phyloP scores from a whole-genome alignment of 208 protist genomes.

The Trypanosoma platydactyli region DNA sequence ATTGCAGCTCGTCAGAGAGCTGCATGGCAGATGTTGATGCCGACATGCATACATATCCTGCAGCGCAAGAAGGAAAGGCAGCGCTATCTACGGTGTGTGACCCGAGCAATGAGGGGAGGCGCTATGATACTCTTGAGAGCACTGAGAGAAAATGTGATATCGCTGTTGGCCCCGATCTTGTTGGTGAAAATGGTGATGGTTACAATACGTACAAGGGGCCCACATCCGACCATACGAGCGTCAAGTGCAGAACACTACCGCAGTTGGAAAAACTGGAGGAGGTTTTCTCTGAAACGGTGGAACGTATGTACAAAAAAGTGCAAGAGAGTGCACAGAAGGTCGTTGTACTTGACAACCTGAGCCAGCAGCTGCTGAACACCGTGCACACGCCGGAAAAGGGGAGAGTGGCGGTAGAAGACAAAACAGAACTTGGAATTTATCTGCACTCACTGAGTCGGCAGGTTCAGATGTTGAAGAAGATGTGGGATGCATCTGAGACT shows the following conservation, averaged over 20 bases:
- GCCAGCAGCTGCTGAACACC: slow-evolving; percentile 47
- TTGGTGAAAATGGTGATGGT: neutral
- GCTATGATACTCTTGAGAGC: neutral
- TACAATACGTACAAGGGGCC: neutral
- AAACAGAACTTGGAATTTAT: slow-evolving; percentile 56
- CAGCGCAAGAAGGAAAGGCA: neutral
- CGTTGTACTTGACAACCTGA: slow-evolving; percentile 55
- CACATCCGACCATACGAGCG: neutral
- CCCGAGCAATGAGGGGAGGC: neutral
- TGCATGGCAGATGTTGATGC: no score
- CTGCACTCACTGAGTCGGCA: slow-evolving; percentile 57
- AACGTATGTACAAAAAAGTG: slow-evolving; percentile 48
- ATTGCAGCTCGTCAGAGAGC: no score
- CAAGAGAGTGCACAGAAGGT: slow-evolving; percentile 46
- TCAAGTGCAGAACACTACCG: slow-evolving; percentile 8
- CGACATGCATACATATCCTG: neutral
- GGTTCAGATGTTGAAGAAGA: slow-evolving; percentile 31
- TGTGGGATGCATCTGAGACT: slow-evolving; percentile 34
- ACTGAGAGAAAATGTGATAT: neutral
- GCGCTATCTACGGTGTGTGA: neutral
- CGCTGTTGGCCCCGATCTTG: neutral
- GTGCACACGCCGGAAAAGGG: slow-evolving; percentile 14
- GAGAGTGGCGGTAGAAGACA: slow-evolving; percentile 25
- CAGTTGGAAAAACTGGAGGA: slow-evolving; percentile 22
- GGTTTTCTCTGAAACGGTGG: slow-evolving; percentile 21